Conservation (phyloP, 768 basidiomycete species). For the Kwoniella sp. region DNA sequence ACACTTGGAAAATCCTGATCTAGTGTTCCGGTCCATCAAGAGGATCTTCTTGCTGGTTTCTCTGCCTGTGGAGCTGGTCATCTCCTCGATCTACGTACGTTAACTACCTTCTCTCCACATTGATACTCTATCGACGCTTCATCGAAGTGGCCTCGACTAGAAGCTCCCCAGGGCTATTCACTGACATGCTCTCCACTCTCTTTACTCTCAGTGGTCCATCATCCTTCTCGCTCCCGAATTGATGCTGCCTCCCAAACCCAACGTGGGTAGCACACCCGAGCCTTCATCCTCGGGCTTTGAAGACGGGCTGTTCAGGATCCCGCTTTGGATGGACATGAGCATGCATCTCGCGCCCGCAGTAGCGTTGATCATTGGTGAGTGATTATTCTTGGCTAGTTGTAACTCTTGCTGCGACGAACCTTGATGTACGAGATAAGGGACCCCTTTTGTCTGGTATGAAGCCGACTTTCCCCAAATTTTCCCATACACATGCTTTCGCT, state of each 20-base stretch:
- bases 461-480: not conserved
- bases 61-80: conserved; percentile 65
- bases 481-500: conserved; percentile 1
- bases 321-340: conserved; percentile 65
- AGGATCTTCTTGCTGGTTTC: conserved; percentile 67
- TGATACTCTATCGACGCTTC: too few relatives aligned
- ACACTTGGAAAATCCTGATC: too few relatives aligned
- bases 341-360: conserved; percentile 69
- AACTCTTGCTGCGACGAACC: too few relatives aligned
- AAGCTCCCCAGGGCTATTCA: too few relatives aligned
- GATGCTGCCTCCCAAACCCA: conserved; percentile 60
- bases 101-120: not conserved
- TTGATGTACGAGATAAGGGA: too few relatives aligned
- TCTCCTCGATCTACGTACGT: conserved; percentile 64
- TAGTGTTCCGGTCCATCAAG: conserved; percentile 61
- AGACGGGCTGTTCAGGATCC: conserved; percentile 57
- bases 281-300: conserved; percentile 35
- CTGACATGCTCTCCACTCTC: conserved; percentile 2
- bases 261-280: conserved; percentile 39
- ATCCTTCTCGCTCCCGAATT: conserved; percentile 63
- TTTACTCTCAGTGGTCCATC: conserved; percentile 62
- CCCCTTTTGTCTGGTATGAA: too few relatives aligned
- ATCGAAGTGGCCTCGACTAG: too few relatives aligned
- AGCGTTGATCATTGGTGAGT: conserved; percentile 61
- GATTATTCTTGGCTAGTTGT: too few relatives aligned